A percentile compares a stretch with the other conserved stretches of the same genome.
phyloP scores from a whole-genome alignment of 2,329 filamentous ascomycete genomes.

The Aspergillus fischeri region DNA sequence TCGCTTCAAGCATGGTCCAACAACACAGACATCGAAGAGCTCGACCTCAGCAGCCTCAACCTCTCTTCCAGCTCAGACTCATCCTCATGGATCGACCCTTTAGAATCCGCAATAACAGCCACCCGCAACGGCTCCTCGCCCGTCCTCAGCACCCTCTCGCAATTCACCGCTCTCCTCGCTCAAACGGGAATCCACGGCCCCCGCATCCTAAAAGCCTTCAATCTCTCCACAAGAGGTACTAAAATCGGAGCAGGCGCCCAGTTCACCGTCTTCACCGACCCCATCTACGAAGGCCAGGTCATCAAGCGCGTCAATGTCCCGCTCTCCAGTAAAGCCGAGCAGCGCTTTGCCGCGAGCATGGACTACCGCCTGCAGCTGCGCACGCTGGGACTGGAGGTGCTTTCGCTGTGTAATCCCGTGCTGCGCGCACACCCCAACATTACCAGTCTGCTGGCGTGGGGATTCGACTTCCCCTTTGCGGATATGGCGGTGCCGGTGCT shows the following conservation, averaged over 20 bases:
- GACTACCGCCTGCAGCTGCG: conserved; percentile 24
- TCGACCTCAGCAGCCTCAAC: neutral
- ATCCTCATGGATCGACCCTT: conserved; percentile 10
- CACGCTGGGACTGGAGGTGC: conserved; percentile 22
- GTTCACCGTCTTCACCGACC: conserved; percentile 25
- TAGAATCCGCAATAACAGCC: conserved; percentile 21
- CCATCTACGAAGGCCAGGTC: conserved; percentile 19
- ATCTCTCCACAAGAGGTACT: conserved; percentile 17
- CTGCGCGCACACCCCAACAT: conserved; percentile 26
- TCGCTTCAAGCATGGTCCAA: neutral
- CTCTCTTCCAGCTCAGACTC: neutral
- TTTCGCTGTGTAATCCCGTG: conserved; percentile 24
- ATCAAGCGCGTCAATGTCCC: conserved; percentile 27
- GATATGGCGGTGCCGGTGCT: conserved; percentile 24
- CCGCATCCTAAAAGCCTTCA: conserved; percentile 18
- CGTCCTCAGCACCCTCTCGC: conserved; percentile 21
- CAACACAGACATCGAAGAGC: neutral
- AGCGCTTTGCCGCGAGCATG: conserved; percentile 18
- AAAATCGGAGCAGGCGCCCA: conserved; percentile 25
- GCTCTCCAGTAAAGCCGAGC: conserved; percentile 14
- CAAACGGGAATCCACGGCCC: conserved; percentile 24
- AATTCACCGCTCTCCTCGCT: conserved; percentile 25
- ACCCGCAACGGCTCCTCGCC: conserved; percentile 24
- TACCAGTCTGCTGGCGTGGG: conserved; percentile 22
- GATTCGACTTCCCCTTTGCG: conserved; percentile 25